Evolutionary conservation across 768 basidiomycete species (phyloP).

Genomic region (Russula griseocarnosa): DNA sequence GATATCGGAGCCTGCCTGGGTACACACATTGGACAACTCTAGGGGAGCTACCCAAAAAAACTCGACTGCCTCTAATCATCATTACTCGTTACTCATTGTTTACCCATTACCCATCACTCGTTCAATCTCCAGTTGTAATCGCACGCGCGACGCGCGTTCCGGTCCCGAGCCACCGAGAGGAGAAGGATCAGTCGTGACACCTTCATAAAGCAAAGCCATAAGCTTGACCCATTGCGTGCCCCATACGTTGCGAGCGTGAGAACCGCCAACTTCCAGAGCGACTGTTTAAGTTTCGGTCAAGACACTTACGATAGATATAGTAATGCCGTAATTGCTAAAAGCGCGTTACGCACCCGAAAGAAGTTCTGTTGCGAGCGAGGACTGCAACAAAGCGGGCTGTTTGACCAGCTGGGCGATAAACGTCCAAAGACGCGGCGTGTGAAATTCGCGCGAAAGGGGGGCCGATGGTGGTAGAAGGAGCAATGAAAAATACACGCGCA

Average conservation of each 20-base stretch:
- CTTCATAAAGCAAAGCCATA: constrained; percentile 60
- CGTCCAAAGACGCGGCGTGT: constrained; percentile 62
- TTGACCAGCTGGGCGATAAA: constrained; percentile 64
- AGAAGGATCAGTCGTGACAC: constrained; percentile 47
- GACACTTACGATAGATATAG: constrained; percentile 2
- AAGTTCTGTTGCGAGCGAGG: constrained; percentile 60
- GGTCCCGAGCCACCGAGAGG: constrained; percentile 39
- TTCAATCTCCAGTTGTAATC: constrained; percentile 65
- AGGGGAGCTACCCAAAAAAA: background rate
- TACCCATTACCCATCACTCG: constrained; percentile 43
- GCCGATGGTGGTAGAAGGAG: constrained; percentile 40
- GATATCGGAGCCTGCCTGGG: constrained; percentile 9
- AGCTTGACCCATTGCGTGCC: constrained; percentile 79
- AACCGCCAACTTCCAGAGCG: constrained; percentile 67
- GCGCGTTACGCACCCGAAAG: constrained; percentile 50
- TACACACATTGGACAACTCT: constrained; percentile 10
- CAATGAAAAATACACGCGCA: constrained; percentile 84
- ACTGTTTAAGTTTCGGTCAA: constrained; percentile 38
- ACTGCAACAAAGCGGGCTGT: constrained; percentile 48
- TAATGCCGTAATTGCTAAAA: constrained; percentile 10
- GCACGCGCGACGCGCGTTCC: constrained; percentile 47
- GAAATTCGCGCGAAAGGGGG: constrained; percentile 53
- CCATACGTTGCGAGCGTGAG: constrained; percentile 58
- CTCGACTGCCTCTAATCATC: background rate
- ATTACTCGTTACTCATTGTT: background rate